Base-by-base conservation (phyloP, 352 stramenopile species). In the Phytopythium cucurbitacearum region DNA sequence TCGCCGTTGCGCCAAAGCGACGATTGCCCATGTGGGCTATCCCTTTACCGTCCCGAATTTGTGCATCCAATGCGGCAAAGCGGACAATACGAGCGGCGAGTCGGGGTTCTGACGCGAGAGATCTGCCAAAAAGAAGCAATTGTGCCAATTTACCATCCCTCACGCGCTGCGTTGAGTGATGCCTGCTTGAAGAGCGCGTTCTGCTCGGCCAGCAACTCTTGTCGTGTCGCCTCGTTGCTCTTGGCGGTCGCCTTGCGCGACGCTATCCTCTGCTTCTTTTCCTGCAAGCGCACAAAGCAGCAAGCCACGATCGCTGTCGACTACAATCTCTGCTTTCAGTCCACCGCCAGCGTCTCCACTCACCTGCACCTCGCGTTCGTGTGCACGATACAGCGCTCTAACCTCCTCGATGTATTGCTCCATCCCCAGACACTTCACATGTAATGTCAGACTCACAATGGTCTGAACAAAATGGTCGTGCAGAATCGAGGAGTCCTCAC, bases 171-270 rank as follows among this genome's bases (percentile, higher is more conserved):
- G 53, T 85, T 75, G 33, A 65, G 40, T 8, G 71, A 87, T 21
- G 82, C 82, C 62, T 80, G 62, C 51, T 86, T 65, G 52, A 92
- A 90, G n/a, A 92, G 53, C 39, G 73, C 80, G 45, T 73, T 86
- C 65, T 91, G 81, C 49, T 87, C 81, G 28, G 74, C 81, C 13
- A 87, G 51, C 35, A 91, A 59, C 53, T 91, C 74, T 15, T 86
- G 79, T 28, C 62, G 75, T 7, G 65, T 78, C 5, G 52, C 45
- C 6, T 21, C 6, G 2, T 45, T 39, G 8, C 37, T 56, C 41
- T 78, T 65, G 4, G 56, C 49, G 33, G 62, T 59, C 16, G 53
- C 56, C 59, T 78, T 86, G 1, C 65, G 65, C 9, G 63, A 71
- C 1, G 66, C 72, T 39, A 63, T 51, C 28, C 70, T 63, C 53